A percentile compares a stretch with the other conserved stretches of the same genome.
Evolutionary conservation across 192 early-diverging fungal species (phyloP).

Genomic region (Obelidium mucronatum): DNA sequence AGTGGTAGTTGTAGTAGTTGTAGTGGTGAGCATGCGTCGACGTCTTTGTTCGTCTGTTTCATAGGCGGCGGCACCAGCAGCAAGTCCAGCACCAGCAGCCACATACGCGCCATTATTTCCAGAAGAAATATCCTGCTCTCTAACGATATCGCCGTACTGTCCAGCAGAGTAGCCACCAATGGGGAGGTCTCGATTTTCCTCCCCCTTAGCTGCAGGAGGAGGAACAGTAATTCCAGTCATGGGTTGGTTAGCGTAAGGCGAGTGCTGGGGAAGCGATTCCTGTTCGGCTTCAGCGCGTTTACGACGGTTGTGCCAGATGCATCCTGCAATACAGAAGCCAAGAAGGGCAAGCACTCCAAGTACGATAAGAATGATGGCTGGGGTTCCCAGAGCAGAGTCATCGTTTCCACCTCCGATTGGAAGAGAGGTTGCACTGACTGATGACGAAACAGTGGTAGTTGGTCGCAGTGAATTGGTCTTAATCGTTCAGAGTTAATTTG

Average conservation of each 20-base stretch:
- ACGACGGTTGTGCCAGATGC: not conserved
- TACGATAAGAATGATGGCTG: constrained; percentile 19
- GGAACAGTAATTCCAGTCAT: not conserved
- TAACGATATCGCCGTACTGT: not conserved
- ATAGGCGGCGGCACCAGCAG: not conserved
- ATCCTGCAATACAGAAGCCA: not conserved
- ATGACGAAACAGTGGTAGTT: not conserved
- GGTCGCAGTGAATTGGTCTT: not conserved
- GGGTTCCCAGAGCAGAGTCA: not conserved
- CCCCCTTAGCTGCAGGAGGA: no score
- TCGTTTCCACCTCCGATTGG: not conserved
- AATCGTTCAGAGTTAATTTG: no score
- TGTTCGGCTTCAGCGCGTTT: not conserved
- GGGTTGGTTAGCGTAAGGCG: not conserved
- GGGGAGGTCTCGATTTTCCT: not conserved
- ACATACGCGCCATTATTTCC: not conserved
- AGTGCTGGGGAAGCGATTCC: not conserved
- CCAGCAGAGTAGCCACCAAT: not conserved
- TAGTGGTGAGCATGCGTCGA: not conserved
- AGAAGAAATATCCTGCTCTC: not conserved
- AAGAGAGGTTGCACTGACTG: not conserved
- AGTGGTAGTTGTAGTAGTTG: not conserved
- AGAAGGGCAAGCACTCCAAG: constrained; percentile 12
- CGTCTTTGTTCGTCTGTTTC: not conserved
- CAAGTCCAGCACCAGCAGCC: not conserved